Percentiles rank a stretch among this genome's conserved stretches.
Evolutionary conservation across 306 rosid species (phyloP).

Genomic region (Vigna mungo): DNA sequence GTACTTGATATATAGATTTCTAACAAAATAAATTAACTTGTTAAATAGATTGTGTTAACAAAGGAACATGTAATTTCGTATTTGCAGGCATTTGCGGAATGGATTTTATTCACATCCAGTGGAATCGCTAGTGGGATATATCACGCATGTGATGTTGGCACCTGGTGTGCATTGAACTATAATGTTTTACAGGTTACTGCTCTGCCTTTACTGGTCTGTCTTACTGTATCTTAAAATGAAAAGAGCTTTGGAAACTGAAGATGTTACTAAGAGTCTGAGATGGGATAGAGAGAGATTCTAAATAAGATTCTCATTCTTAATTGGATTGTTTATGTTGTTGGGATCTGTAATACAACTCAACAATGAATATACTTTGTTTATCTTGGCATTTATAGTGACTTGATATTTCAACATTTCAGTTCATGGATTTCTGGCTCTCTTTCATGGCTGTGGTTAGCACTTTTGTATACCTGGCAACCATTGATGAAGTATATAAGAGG

Average conservation of each 20-base stretch:
- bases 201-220: conserved; percentile 38
- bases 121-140: conserved; percentile 89
- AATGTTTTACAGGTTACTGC: conserved; percentile 76
- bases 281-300: conserved; percentile 15
- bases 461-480: conserved; percentile 76
- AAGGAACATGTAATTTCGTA: conserved; percentile 31
- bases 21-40: conserved; percentile 9
- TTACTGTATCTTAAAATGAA: neutral
- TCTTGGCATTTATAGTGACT: conserved; percentile 27
- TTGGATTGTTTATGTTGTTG: conserved; percentile 4
- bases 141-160: conserved; percentile 98
- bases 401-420: conserved; percentile 63
- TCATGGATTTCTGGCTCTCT: conserved; percentile 99
- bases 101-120: conserved; percentile 84
- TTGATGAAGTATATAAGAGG: conserved; percentile 76
- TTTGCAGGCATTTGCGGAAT: conserved; percentile 88
- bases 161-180: conserved; percentile 84
- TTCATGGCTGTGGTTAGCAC: conserved; percentile 98
- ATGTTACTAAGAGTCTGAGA: conserved; percentile 20
- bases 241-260: neutral
- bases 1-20: conserved; percentile 1
- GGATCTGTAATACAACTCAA: conserved; percentile 7
- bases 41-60: conserved; percentile 24
- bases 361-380: conserved; percentile 5
- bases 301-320: conserved; percentile 1